Conservation (phyloP, 2,329 filamentous ascomycete genomes). For the Penicillium sp. region DNA sequence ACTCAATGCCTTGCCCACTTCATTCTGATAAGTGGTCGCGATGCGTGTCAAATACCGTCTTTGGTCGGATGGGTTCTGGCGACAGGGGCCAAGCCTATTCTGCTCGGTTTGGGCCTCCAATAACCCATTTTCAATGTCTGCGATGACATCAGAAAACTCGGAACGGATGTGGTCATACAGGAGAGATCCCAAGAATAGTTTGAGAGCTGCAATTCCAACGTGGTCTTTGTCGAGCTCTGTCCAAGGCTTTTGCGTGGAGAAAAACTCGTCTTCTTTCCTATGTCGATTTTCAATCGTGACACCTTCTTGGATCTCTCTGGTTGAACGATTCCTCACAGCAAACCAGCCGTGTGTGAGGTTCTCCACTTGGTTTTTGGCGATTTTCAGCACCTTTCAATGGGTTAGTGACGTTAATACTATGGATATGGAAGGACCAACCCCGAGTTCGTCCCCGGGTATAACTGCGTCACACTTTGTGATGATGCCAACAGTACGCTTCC, state of each 20-base stretch:
- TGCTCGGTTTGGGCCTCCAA: constrained; percentile 25
- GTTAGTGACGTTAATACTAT: not conserved
- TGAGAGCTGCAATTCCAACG: constrained; percentile 19
- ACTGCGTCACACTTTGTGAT: not conserved
- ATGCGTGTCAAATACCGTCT: constrained; percentile 17
- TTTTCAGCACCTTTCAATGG: constrained; percentile 11
- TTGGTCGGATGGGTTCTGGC: constrained; percentile 16
- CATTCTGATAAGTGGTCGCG: constrained; percentile 11
- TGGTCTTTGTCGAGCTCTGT: constrained; percentile 16
- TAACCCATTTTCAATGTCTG: constrained; percentile 13
- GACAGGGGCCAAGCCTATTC: constrained; percentile 14
- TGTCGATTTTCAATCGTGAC: constrained; percentile 18
- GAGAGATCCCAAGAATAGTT: constrained; percentile 16
- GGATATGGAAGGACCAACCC: not conserved
- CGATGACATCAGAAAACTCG: constrained; percentile 18
- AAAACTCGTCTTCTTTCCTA: constrained; percentile 16
- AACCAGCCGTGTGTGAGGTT: constrained; percentile 27
- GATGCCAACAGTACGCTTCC: not conserved
- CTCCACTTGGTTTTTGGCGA: constrained; percentile 20
- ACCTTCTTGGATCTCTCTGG: constrained; percentile 23
- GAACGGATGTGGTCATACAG: constrained; percentile 25
- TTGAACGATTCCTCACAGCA: constrained; percentile 26
- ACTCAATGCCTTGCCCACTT: constrained; percentile 14
- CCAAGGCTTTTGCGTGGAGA: constrained; percentile 14
- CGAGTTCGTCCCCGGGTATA: not conserved